phyloP scores from a whole-genome alignment of 768 basidiomycete species.

The Panaeolus papilionaceus region DNA sequence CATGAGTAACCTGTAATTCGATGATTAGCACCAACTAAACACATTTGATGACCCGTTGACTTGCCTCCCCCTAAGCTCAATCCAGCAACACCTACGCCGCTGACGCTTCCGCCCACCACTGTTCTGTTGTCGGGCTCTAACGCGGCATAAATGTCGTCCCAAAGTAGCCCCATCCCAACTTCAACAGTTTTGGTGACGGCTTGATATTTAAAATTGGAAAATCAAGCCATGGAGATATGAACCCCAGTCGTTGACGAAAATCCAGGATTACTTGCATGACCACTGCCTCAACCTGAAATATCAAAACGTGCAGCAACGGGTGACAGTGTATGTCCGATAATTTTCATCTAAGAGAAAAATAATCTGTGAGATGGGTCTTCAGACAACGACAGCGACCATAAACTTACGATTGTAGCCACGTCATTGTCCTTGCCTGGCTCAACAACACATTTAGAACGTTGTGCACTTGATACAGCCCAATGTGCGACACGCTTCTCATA shows the following conservation, averaged over 20 bases:
- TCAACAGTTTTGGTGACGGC: conserved; percentile 42
- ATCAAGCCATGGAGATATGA: conserved; percentile 60
- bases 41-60: conserved; percentile 35
- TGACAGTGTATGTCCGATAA: not conserved
- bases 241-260: conserved; percentile 69
- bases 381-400: too few relatives aligned
- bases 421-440: conserved; percentile 16
- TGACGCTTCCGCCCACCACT: conserved; percentile 64
- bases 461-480: conserved; percentile 12
- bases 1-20: conserved; percentile 62
- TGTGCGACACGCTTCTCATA: conserved; percentile 17
- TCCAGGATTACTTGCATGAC: conserved; percentile 58
- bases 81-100: conserved; percentile 67
- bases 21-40: too few relatives aligned
- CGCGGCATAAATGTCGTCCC: conserved; percentile 68
- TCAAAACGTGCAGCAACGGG: not conserved
- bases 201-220: conserved; percentile 52
- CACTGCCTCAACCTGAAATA: conserved; percentile 62
- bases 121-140: conserved; percentile 54
- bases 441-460: conserved; percentile 18
- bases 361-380: not conserved
- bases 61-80: conserved; percentile 63
- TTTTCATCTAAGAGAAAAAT: not conserved
- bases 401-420: conserved; percentile 11
- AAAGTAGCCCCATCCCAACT: conserved; percentile 55